Conservation (phyloP, 768 basidiomycete species). For the Boletus rex-veris region DNA sequence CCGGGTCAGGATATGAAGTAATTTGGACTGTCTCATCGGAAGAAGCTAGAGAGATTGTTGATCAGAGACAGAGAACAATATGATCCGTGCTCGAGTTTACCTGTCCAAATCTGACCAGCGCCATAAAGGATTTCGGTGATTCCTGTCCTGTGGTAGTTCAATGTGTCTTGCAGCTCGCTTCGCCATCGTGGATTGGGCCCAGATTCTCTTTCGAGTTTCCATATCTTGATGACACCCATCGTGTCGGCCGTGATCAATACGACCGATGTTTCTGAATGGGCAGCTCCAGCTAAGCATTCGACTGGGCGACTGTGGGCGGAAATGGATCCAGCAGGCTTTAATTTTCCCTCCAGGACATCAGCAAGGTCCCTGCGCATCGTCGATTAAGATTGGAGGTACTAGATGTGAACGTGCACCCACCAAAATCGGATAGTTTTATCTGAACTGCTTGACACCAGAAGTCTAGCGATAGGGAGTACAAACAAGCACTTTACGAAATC, state of each 20-base stretch:
- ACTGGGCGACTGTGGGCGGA: constrained; percentile 88
- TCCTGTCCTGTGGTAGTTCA: constrained; percentile 75
- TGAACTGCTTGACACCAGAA: constrained; percentile 84
- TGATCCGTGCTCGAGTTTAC: constrained; percentile 37
- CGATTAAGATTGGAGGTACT: not conserved
- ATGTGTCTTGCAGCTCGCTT: constrained; percentile 49
- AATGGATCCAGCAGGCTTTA: constrained; percentile 61
- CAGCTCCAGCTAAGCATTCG: constrained; percentile 64
- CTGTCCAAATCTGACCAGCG: constrained; percentile 84
- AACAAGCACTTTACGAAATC: constrained; percentile 90
- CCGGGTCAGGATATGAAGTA: constrained; percentile 38
- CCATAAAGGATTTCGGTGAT: constrained; percentile 70
- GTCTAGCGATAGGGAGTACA: constrained; percentile 57
- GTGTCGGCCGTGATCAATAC: constrained; percentile 84
- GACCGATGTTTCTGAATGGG: constrained; percentile 42
- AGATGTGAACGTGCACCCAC: constrained; percentile 41
- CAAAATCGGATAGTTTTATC: constrained; percentile 88
- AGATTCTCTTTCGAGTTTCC: constrained; percentile 55
- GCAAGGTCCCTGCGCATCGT: constrained; percentile 59
- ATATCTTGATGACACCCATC: constrained; percentile 84
- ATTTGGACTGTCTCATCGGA: constrained; percentile 82
- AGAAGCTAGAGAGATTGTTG: constrained; percentile 55
- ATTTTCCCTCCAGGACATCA: constrained; percentile 34
- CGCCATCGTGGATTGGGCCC: constrained; percentile 46
- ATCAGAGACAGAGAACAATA: not conserved